A percentile compares a stretch with the other conserved stretches of the same genome.
These are phyloP conservation scores for Lepidium aucheri DNA, from an alignment of 345 rosid species.

Conservation along the genomic window DNA sequence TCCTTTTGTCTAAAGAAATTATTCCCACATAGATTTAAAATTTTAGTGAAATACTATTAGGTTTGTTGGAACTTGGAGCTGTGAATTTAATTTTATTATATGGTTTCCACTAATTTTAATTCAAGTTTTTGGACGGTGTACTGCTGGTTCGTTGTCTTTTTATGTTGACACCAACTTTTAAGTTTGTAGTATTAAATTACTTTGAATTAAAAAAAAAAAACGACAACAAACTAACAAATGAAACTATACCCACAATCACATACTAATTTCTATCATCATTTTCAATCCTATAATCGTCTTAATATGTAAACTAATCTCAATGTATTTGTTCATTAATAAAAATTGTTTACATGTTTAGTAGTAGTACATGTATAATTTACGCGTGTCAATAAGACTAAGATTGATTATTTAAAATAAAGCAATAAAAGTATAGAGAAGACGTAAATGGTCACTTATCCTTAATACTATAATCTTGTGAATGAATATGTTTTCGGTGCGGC, in stretches of 20 bases:
- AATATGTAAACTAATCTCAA: too few relatives aligned
- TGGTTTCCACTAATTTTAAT: conserved; percentile 7
- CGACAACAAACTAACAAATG: conserved; percentile 14
- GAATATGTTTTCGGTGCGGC: conserved; percentile 25
- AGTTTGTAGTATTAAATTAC: not conserved
- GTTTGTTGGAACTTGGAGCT: conserved; percentile 27
- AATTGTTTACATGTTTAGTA: too few relatives aligned
- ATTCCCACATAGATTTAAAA: not conserved
- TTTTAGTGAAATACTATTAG: not conserved
- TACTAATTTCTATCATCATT: too few relatives aligned
- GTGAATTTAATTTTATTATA: not conserved
- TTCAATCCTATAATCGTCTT: too few relatives aligned
- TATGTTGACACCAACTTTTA: conserved; percentile 6
- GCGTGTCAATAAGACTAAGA: too few relatives aligned
- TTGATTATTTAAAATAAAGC: too few relatives aligned
- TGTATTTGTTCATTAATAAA: too few relatives aligned
- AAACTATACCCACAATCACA: not conserved
- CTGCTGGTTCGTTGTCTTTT: conserved; percentile 26
- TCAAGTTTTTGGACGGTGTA: conserved; percentile 27
- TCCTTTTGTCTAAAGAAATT: not conserved
- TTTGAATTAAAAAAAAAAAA: not conserved
- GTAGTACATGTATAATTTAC: too few relatives aligned
- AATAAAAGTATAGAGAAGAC: too few relatives aligned
- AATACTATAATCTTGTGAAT: not conserved
- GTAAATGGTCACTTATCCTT: not conserved